A percentile compares a stretch with the other conserved stretches of the same genome.
phyloP scores from a whole-genome alignment of 208 protist species.

The Crithidia fasciculata region DNA sequence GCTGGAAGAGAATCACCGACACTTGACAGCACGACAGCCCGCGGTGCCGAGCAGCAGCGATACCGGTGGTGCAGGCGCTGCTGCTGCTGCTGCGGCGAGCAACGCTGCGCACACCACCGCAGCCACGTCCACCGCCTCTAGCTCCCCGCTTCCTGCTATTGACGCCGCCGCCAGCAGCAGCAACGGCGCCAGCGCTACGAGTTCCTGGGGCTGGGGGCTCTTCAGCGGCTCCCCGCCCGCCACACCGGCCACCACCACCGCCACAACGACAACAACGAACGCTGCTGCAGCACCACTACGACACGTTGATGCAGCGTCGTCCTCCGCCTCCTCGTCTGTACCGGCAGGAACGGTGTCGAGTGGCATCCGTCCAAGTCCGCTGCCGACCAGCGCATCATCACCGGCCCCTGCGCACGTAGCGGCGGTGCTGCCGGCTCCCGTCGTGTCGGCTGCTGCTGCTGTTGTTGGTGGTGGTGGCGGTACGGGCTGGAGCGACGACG shows the following conservation, averaged over 20 bases:
- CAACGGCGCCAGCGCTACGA: conserved; percentile 5
- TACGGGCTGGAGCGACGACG: conserved; percentile 26
- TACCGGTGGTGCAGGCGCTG: neutral
- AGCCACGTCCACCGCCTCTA: neutral
- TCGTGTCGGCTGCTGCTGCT: conserved; percentile 4
- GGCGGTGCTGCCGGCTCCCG: conserved; percentile 1
- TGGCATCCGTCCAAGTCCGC: neutral
- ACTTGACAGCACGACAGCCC: conserved; percentile 13
- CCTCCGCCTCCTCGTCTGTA: neutral
- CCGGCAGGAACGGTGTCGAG: neutral
- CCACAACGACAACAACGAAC: neutral
- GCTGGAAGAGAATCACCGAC: conserved; percentile 31
- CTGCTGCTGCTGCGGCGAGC: neutral
- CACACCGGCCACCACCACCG: neutral
- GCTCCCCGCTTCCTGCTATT: neutral
- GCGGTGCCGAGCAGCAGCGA: neutral
- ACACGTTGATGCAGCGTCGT: neutral
- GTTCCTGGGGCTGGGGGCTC: conserved; percentile 14
- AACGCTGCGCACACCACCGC: no score
- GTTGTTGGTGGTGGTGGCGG: neutral
- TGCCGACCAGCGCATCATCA: neutral
- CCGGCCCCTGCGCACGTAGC: neutral
- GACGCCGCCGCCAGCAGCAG: neutral
- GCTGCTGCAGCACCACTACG: neutral
- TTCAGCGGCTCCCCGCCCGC: conserved; percentile 2